A percentile compares a stretch with the other conserved stretches of the same genome.
Evolutionary conservation across 2,329 filamentous ascomycete genomes (phyloP).

Genomic region (Neonectria neomacrospora): DNA sequence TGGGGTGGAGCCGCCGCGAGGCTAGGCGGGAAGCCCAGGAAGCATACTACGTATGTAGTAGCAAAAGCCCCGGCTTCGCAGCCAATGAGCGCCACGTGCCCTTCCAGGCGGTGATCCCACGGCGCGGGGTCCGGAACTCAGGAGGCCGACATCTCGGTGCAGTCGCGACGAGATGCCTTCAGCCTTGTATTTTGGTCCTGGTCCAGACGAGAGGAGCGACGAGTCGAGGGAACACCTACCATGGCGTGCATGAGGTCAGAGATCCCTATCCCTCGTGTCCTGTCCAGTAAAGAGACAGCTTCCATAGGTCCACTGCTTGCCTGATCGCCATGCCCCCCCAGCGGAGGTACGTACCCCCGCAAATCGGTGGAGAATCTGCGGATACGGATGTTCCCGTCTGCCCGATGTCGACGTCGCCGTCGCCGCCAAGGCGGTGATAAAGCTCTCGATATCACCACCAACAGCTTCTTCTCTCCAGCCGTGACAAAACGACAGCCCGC

Average conservation of each 20-base stretch:
- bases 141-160: slow-evolving; percentile 30
- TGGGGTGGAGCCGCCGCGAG: slow-evolving; percentile 34
- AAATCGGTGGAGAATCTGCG: slow-evolving; percentile 15
- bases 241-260: neutral
- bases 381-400: neutral
- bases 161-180: slow-evolving; percentile 21
- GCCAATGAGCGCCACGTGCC: slow-evolving; percentile 31
- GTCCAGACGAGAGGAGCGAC: neutral
- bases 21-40: slow-evolving; percentile 25
- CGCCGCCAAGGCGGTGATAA: slow-evolving; percentile 1
- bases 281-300: neutral
- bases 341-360: slow-evolving; percentile 22
- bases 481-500: slow-evolving; percentile 8
- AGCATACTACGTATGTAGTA: too few species aligned
- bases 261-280: too few species aligned
- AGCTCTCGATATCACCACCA: slow-evolving; percentile 13
- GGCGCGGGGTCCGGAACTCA: slow-evolving; percentile 39
- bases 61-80: neutral
- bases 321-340: neutral
- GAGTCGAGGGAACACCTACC: neutral
- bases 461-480: slow-evolving; percentile 5
- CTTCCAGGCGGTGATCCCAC: slow-evolving; percentile 37
- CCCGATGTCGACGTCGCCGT: neutral
- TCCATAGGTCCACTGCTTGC: neutral
- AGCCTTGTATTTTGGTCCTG: neutral